phyloP scores from a whole-genome alignment of 306 rosid genomes.

The Geum urbanum region DNA sequence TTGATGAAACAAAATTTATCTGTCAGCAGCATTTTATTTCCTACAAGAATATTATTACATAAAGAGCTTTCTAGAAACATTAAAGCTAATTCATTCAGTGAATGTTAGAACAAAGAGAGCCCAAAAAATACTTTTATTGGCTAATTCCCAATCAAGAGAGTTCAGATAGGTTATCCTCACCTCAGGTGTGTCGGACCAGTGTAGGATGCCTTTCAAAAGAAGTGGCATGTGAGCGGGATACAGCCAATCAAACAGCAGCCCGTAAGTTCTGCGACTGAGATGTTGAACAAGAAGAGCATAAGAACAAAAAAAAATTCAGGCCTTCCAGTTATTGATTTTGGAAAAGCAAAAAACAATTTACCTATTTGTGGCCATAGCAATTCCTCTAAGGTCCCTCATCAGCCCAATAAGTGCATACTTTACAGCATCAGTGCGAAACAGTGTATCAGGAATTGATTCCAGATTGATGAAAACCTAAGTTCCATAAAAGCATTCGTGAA shows the following conservation, averaged over 20 bases:
- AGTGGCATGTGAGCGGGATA: conserved; percentile 91
- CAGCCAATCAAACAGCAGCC: conserved; percentile 96
- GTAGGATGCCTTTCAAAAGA: conserved; percentile 83
- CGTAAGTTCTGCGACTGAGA: conserved; percentile 87
- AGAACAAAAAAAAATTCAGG: conserved; percentile 19
- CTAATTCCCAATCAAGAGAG: not conserved
- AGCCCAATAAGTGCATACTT: conserved; percentile 79
- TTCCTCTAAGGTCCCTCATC: conserved; percentile 98
- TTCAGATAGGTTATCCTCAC: conserved; percentile 31
- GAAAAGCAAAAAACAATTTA: conserved; percentile 25
- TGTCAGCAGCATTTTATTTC: not conserved
- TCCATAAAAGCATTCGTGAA: not conserved
- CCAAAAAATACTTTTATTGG: not conserved
- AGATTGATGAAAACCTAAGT: conserved; percentile 74
- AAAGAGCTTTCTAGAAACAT: not conserved
- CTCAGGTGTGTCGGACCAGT: conserved; percentile 97
- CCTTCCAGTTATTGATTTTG: conserved; percentile 6
- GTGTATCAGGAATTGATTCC: conserved; percentile 88
- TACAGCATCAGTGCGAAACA: conserved; percentile 87
- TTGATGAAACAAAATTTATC: not conserved
- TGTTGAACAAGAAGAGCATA: conserved; percentile 23
- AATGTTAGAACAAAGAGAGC: not conserved
- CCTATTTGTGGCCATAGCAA: conserved; percentile 98
- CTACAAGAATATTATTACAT: not conserved
- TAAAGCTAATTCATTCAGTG: not conserved